These are phyloP conservation scores for Parietaria judaica DNA, from an alignment of 306 rosid species.

Conservation along the genomic window DNA sequence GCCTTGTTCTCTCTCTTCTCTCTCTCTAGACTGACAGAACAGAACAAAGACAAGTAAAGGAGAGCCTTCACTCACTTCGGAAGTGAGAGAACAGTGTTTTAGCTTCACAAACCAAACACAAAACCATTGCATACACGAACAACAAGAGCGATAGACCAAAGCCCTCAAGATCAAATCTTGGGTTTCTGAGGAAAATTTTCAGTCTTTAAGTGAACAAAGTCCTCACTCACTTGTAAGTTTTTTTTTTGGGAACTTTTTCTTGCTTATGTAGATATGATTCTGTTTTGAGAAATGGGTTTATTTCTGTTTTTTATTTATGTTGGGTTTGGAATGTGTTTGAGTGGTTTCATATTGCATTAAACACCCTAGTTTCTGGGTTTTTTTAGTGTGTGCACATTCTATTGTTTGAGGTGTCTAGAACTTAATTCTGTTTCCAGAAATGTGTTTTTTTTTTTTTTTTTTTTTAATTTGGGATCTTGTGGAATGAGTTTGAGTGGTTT, in stretches of 20 bases:
- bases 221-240: not conserved
- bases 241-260: not conserved
- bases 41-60: conserved; percentile 15
- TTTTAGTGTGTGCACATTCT: too few species aligned
- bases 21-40: conserved; percentile 19
- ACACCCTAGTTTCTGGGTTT: too few species aligned
- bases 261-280: not conserved
- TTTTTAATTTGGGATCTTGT: too few species aligned
- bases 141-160: not conserved
- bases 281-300: not conserved
- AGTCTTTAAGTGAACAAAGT: not conserved
- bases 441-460: too few species aligned
- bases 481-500: too few species aligned
- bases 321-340: not conserved
- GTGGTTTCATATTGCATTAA: too few species aligned
- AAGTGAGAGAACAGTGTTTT: not conserved
- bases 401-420: too few species aligned
- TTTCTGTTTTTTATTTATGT: not conserved
- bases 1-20: too few species aligned
- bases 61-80: conserved; percentile 29
- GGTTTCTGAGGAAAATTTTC: conserved; percentile 15
- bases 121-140: conserved; percentile 6
- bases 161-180: not conserved
- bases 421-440: too few species aligned
- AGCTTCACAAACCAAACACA: conserved; percentile 10